Base-by-base conservation (phyloP, 202 grass and related monocot species). In the Hordeum pubiflorum region DNA sequence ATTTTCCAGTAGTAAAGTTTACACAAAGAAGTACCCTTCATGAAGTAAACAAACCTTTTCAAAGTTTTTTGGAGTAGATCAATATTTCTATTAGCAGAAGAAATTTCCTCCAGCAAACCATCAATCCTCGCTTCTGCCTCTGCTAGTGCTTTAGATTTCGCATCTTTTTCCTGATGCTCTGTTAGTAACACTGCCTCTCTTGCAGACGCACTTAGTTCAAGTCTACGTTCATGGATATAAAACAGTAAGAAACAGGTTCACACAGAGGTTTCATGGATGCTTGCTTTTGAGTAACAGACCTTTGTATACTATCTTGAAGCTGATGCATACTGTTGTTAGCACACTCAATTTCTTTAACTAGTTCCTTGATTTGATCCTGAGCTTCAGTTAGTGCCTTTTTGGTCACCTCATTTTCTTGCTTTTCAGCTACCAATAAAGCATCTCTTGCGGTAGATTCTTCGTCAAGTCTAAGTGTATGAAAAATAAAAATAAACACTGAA, bases 321-420 rank as follows among this genome's bases (percentile, higher is more conserved):
- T 84, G 79, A 88, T 90, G 58, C 76, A 91, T 39, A 80, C 68
- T 78, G 68, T 80, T 79, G 26, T 91, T 89, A 84, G 89, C 69
- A 89, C 84, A 81, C 86, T 91, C 89, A 76, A 91, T 75, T 88
- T 97, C 88, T 75, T 91, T 91, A 72, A 87, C 79, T 87, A 97
- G 85, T 84, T 77, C 85, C 85, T 91, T 80, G 1, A 91, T 93
- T 88, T 74, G 87, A 76, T 93, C 89, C 69, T 87, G 80, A 89
- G 85, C 87, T 77, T 97, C 84, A 80, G 75, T 61, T 82, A 86
- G 69, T 76, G 85, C 82, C 67, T 80, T 87, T 56, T 88, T 93
- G 61, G 85, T 82, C 74, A 79, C 82, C 87, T 90, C 80, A 4
- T 69, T 85, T 85, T 84, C 91, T 87, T 91, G 85, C 72, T 85